Evolutionary conservation across 345 rosid genomes (phyloP).

Genomic region (Cardamine resedifolia): DNA sequence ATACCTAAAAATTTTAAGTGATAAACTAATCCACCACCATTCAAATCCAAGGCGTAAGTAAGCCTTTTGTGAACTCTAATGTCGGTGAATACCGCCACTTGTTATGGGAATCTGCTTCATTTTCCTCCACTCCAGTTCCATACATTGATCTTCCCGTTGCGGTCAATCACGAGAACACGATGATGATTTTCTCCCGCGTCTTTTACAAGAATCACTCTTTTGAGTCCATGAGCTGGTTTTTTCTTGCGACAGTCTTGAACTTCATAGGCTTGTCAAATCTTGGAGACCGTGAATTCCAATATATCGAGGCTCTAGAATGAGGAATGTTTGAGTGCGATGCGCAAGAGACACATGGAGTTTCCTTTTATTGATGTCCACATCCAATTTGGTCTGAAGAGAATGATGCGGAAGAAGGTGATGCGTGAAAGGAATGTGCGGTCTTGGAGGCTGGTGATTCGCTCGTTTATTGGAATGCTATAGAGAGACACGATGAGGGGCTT

Average conservation of each 20-base stretch:
- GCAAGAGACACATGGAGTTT: background rate
- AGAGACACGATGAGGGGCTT: too few relatives aligned
- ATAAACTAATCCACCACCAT: background rate
- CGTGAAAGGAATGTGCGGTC: too few relatives aligned
- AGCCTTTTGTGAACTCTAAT: background rate
- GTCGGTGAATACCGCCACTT: background rate
- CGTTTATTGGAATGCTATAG: too few relatives aligned
- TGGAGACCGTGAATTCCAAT: background rate
- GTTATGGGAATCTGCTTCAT: too few relatives aligned
- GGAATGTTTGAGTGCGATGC: too few relatives aligned
- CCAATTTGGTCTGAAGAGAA: too few relatives aligned
- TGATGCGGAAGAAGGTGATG: too few relatives aligned
- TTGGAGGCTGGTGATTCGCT: too few relatives aligned
- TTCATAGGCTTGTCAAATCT: background rate
- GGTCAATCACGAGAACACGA: background rate
- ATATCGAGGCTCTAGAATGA: background rate
- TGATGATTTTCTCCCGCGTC: background rate
- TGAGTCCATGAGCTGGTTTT: background rate
- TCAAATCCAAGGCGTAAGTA: background rate
- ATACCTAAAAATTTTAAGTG: background rate
- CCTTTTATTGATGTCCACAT: too few relatives aligned
- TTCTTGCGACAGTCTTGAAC: background rate
- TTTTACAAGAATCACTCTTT: background rate
- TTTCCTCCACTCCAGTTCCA: too few relatives aligned
- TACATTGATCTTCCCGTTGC: too few relatives aligned